Base-by-base conservation (phyloP, 441 rosid genomes). In the Mallotus japonicus region DNA sequence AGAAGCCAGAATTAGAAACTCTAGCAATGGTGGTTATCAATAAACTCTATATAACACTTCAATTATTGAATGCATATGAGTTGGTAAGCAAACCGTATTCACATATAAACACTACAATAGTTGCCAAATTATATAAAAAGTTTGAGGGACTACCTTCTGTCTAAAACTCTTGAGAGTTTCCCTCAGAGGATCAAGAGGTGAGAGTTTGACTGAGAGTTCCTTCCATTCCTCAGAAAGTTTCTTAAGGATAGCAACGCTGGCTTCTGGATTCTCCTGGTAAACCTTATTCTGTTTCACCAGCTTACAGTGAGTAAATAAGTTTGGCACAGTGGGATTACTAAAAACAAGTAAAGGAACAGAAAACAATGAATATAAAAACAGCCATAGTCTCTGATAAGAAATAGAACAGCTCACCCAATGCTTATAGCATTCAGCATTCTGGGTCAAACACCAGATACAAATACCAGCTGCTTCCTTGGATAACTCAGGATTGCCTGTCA, bases 221-320 rank as follows among this genome's bases (percentile, higher is more conserved):
- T 84, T 90, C 96, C 95, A 95, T 53, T 87, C 91, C 58, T 82
- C 89, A 0, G 85, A 85, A 57, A 95, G 85, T 70, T 68, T 87
- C 75, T 76, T 87, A 80, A 92, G 83, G 79, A 91, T 75, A 69
- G 79, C 73, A 28, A 87, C 78, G 76, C 97, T 89, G 9, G 87
- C 94, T 79, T 83, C 85, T 66, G 86, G 73, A 76, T 91, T 89
- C 15, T 91, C 97, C 69, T 65, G 73, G 82, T 95, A 95, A 62
- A 87, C 71, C 79, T 84, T 87, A 19, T 88, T 97, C 99, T 94
- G 85, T 82, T 81, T 85, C n/a, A 78, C 95, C 96, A 86, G 79
- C 78, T 78, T 32, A 59, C 64, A 75, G 37, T 59, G 37, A 62
- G 59, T 56, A 34, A 14, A 47, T 57, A 69, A 46, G 40, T 66